These are phyloP conservation scores for Lagenaria siceraria DNA, from an alignment of 306 rosid species.

Conservation along the genomic window DNA sequence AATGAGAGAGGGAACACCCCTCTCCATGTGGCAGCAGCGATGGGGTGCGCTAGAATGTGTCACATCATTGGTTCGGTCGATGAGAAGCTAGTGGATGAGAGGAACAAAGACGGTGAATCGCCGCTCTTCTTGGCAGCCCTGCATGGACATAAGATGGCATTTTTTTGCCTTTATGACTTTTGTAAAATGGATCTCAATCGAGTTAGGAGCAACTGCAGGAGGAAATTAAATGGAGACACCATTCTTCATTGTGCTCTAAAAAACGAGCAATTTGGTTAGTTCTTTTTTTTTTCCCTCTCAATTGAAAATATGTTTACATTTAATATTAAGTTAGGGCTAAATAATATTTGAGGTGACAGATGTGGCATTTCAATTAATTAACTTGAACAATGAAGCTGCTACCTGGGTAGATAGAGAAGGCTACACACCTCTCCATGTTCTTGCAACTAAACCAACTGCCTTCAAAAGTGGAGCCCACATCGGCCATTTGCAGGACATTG, in stretches of 20 bases:
- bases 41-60: conserved; percentile 21
- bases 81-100: neutral
- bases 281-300: neutral
- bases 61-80: neutral
- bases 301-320: no score
- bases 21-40: conserved; percentile 31
- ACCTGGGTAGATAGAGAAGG: conserved; percentile 18
- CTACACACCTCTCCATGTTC: conserved; percentile 35
- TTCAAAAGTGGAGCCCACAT: conserved; percentile 38
- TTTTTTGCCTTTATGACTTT: conserved; percentile 18
- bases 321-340: no score
- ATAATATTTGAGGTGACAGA: no score
- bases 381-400: conserved; percentile 13
- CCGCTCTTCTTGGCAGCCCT: conserved; percentile 43
- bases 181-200: neutral
- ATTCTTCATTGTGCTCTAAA: conserved; percentile 40
- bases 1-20: conserved; percentile 32
- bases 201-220: conserved; percentile 10
- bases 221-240: conserved; percentile 23
- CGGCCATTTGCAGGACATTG: neutral
- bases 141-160: conserved; percentile 22
- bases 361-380: no score
- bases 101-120: conserved; percentile 30
- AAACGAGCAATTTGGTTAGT: conserved; percentile 17
- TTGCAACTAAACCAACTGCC: conserved; percentile 33